These are phyloP conservation scores for Starmera dryadoides DNA, from an alignment of 805 yeast genomes.

Conservation along the genomic window DNA sequence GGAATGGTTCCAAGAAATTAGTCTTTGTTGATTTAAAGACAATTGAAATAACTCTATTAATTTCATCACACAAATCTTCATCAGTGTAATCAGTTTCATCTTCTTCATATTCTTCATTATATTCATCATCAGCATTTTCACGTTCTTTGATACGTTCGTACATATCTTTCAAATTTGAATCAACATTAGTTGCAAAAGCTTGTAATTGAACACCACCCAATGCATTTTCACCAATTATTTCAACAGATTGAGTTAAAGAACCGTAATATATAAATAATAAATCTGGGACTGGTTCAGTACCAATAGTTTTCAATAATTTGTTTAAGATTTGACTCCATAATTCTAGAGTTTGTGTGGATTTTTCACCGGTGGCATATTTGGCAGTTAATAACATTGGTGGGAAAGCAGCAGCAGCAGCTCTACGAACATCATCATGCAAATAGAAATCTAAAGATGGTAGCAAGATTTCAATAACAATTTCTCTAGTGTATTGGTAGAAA, in stretches of 20 bases:
- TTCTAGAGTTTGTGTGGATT: constrained; percentile 52
- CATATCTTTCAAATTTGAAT: constrained; percentile 56
- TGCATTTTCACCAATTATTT: constrained; percentile 58
- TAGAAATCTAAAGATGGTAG: constrained; percentile 87
- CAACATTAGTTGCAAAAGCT: constrained; percentile 51
- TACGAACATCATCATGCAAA: constrained; percentile 90
- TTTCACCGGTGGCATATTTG: constrained; percentile 37
- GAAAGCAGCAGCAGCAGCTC: constrained; percentile 79
- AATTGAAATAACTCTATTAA: constrained; percentile 65
- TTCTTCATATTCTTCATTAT: constrained; percentile 78
- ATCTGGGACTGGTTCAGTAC: constrained; percentile 78
- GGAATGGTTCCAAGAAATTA: constrained; percentile 58
- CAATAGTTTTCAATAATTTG: constrained; percentile 60
- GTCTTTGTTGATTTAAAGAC: constrained; percentile 58
- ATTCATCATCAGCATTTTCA: constrained; percentile 75
- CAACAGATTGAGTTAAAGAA: constrained; percentile 59
- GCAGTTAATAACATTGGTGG: constrained; percentile 69
- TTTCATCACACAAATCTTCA: constrained; percentile 83
- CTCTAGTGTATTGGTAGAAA: constrained; percentile 77
- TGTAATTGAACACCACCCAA: constrained; percentile 48
- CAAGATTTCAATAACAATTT: constrained; percentile 69
- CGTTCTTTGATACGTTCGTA: constrained; percentile 65
- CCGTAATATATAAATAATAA: constrained; percentile 71
- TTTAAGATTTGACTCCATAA: constrained; percentile 68
- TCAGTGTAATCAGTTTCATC: constrained; percentile 82